Evolutionary conservation across 2,329 filamentous ascomycete genomes (phyloP), one percentile per base, ranked within the genome.

Genomic region (Endoconidiophora polonica): DNA sequence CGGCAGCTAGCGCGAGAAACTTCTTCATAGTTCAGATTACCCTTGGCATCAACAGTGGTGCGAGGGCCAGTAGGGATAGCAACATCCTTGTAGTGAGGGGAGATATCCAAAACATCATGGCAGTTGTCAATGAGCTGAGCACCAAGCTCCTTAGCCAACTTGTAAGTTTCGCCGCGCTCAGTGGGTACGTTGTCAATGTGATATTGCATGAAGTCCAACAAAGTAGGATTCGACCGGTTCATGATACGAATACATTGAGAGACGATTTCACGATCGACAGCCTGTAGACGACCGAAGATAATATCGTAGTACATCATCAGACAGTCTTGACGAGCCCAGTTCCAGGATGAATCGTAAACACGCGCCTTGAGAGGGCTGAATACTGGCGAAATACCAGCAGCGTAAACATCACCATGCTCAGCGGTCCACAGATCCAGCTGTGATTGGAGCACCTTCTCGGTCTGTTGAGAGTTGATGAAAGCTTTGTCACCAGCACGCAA

Each of bases 271-370:
- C 91, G 85, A 61, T 98, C 91, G 39, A 98, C 84, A 46, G 81
- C 86, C 70, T 91, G 79, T 49, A 98, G 78, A 54, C 91, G 80
- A 52, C 91, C 91, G 59, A 98, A 98, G 61, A 98, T 95, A 61
- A 98, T 93, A 61, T 98, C 91, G 68, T 87, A 98, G 72, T 91
- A 98, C 90, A 98, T 98, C 70, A 76, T 91, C 49, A 98, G 77
- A 24, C 90, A 91, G 65, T 98, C 91, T 64, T 98, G 91, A 48
- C 91, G 83, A 55, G 87, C 91, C 91, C 91, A 98, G 66, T 98
- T 98, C 91, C 91, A 98, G 0, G 87, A 93, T 0, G 91, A 96
- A 65, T 98, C 91, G 68, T 98, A 98, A 7, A 91, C 81, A 62
- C 91, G 83, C 29, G 91, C 91, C 66, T 98, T 98, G 55, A 96